Evolutionary conservation across 768 basidiomycete species (phyloP), one percentile per base, ranked within the genome.

Genomic region (Butyriboletus loyo): DNA sequence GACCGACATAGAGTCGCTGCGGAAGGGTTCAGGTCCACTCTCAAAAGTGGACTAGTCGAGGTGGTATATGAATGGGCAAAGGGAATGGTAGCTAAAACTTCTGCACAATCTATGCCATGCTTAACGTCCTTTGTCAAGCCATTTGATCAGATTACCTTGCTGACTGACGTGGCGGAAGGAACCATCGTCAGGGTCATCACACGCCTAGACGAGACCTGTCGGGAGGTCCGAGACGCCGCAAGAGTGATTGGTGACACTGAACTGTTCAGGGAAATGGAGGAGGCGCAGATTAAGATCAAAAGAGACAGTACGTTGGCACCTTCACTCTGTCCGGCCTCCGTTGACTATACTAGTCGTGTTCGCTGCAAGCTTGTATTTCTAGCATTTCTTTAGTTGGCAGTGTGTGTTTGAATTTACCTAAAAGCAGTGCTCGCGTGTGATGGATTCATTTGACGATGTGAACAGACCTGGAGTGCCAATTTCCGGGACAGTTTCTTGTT

Each of bases 21-120:
- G 27, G 89, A 89, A 60, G 90, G 85, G 52, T 91, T 89, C 66
- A 83, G 85, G 48, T 80, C 82, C 42, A 83, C 76, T 52, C 82
- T 95, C 60, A 98, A 97, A 68, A 88, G 89, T 55, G 97, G 97
- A 7, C 74, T 99, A 22, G 83, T 92, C 9, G 96, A 99, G 66
- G 97, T 96, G 2, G 97, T 98, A 7, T 98, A 98, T 65, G 97
- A 98, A 70, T 99, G 97, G 97, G 95, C 97, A 0, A 92, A 89
- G 68, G 97, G 97, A 49, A 98, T 96, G 95, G 96, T 96, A 61
- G 19, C 60, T 84, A 56, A 39, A n/a, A 17, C 14, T 27, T 53
- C 4, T 49, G 5, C 17, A 5, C 13, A 11, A 27, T 1, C 9
- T 38, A 45, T 43, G 31, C 14, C 30, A n/a, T 10, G 17, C 34